Evolutionary conservation across 1,284 basidiomycete species (phyloP), one percentile per base, ranked within the genome.

Genomic region (Fomitopsis pinicola): DNA sequence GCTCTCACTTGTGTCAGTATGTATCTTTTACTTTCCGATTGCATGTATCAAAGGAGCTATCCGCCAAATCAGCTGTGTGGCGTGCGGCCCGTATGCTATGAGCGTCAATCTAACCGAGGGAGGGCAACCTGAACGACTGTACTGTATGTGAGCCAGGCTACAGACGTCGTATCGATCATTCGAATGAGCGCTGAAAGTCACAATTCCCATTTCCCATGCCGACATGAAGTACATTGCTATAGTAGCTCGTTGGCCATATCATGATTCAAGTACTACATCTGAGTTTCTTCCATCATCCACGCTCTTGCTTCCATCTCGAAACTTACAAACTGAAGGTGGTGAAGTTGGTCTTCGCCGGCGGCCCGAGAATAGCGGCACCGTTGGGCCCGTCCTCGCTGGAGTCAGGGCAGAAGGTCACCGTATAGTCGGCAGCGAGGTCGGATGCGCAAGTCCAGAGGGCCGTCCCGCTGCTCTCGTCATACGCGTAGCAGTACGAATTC

Each of bases 401-500:
- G 22, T 22, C 19, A 12, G 80, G 80, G 71, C 81, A 82, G 75
- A 82, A 82, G 1, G 79, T 82, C 64, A 82, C 59, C 36, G 78
- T 81, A 66, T 80, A 84, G 65, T 80, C 77, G 3, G 80, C 77
- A 3, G 68, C 66, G 44, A 66, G 59, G 57, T 62, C 53, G 9
- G 75, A 68, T 46, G 66, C 64, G 68, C 82, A 83, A 5, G 76
- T 78, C 75, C 75, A 82, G 55, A 82, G 72, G 17, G 82, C 80
- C 14, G 77, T 78, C 5, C 76, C 75, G 63, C 75, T 77, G 59
- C 69, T 68, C 67, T 83, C 82, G 68, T 83, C 82, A 66, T 75
- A 84, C 17, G 82, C 80, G 65, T 82, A 83, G 3, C 75, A 79
- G 67, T 82, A 83, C 10, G 79, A 70, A 66, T 79, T 72, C 8